Percentiles rank a stretch among this genome's conserved stretches.
Evolutionary conservation across 805 yeast species (phyloP).

Genomic region (Saturnispora ahearnii): DNA sequence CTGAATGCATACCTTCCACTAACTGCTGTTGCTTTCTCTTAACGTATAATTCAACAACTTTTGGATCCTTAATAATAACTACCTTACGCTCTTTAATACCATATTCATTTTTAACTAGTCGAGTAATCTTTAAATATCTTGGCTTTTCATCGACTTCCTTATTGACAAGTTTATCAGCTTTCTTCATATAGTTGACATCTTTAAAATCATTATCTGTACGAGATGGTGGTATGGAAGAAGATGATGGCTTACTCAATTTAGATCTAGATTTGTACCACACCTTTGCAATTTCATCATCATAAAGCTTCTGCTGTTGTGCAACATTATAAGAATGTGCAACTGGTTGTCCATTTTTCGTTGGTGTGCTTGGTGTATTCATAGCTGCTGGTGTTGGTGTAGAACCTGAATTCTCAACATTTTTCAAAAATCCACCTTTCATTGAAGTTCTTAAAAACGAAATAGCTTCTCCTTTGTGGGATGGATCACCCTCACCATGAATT

Average conservation of each 20-base stretch:
- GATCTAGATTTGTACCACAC: conserved; percentile 84
- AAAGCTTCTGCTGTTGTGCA: conserved; percentile 79
- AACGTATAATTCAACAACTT: conserved; percentile 78
- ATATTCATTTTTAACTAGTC: conserved; percentile 75
- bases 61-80: conserved; percentile 74
- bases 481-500: conserved; percentile 90
- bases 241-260: conserved; percentile 35
- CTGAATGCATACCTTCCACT: conserved; percentile 34
- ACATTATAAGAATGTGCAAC: conserved; percentile 67
- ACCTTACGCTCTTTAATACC: conserved; percentile 77
- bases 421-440: conserved; percentile 83
- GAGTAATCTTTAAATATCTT: conserved; percentile 48
- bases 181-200: conserved; percentile 29
- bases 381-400: conserved; percentile 15
- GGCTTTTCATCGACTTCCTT: conserved; percentile 26
- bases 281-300: conserved; percentile 79
- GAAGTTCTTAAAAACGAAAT: conserved; percentile 83
- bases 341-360: conserved; percentile 31
- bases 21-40: conserved; percentile 37
- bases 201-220: conserved; percentile 20
- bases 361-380: conserved; percentile 9
- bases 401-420: conserved; percentile 16
- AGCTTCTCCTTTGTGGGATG: conserved; percentile 84
- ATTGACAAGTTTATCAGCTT: conserved; percentile 26
- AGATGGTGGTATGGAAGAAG: conserved; percentile 20